Base-by-base conservation (phyloP, 345 rosid genomes). In the Hibiscus syriacus region DNA sequence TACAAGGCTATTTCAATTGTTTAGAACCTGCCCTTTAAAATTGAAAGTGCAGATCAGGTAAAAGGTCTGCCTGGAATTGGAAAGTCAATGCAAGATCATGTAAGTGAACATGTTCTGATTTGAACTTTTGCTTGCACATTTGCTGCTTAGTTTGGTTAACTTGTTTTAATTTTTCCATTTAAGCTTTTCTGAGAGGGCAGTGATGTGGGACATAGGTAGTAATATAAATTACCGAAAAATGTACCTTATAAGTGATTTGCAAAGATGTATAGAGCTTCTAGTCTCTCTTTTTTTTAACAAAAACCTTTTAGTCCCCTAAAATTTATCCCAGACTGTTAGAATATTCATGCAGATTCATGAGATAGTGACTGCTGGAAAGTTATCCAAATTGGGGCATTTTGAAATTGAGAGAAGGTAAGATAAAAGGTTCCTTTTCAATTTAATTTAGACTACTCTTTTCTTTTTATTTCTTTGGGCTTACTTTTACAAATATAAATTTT, bases 81-180 rank as follows among this genome's bases (percentile, higher is more conserved):
- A 39, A 94, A 91, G 84, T 85, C 99, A 8, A n/a, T 94, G 87
- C 87, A 78, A 80, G 95, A 94, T 74, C 97, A 94, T 84, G 99
- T 94, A 70, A 86, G 99, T 75, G 30, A 68, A 17, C 58, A 48
- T 72, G 66, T 25, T 4, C 52, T 7, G 11, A 9, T 52, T 53
- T 7, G 10, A 27, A 36, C 20, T 34, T 55, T 41, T 67, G 8
- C 56, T 45, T 52, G 23, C 7, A 1, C 60, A 61, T 63, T 20
- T 59, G 48, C 68, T 58, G 27, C 63, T 23, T 68, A 22, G 57
- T 55, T 69, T 43, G 30, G 16, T 48, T 74, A 46, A n/a, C 22
- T 69, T 48, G 9, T 57, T 11, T n/a, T 4, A 3, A 14, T 23
- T 55, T 60, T 2, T 12, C 1, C 9, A 30, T 58, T 55, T 39